Evolutionary conservation across 805 yeast genomes (phyloP).

Genomic region (Nakazawaea molendinolei): DNA sequence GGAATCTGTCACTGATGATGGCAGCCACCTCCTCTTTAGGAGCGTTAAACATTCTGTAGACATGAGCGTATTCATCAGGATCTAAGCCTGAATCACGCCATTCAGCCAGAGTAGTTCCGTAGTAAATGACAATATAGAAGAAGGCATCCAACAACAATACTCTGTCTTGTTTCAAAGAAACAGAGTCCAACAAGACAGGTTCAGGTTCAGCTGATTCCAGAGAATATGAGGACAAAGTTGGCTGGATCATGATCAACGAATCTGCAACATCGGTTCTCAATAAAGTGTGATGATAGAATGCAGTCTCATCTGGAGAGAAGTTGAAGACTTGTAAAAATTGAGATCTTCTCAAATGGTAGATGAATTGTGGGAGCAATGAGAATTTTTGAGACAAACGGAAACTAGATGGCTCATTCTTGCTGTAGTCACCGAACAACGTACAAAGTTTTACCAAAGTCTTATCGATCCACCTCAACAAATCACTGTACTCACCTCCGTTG

Average conservation of each 20-base stretch:
- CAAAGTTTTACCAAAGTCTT: conserved; percentile 84
- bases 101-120: conserved; percentile 89
- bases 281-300: conserved; percentile 89
- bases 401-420: conserved; percentile 76
- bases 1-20: conserved; percentile 88
- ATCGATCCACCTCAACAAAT: conserved; percentile 91
- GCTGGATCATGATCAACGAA: conserved; percentile 95
- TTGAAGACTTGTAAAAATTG: conserved; percentile 95
- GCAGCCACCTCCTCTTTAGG: conserved; percentile 92
- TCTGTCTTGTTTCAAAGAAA: conserved; percentile 82
- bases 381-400: conserved; percentile 82
- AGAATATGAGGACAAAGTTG: conserved; percentile 82
- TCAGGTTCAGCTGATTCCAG: conserved; percentile 76
- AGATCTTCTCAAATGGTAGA: conserved; percentile 91
- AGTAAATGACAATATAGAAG: conserved; percentile 92
- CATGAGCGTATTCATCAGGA: conserved; percentile 84
- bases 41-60: conserved; percentile 77
- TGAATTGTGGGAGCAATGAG: conserved; percentile 89
- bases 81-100: conserved; percentile 97
- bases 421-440: conserved; percentile 88
- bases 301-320: conserved; percentile 98
- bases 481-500: conserved; percentile 69
- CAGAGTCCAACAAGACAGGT: conserved; percentile 90
- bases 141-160: conserved; percentile 89
- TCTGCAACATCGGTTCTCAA: conserved; percentile 88